phyloP scores from a whole-genome alignment of 306 rosid species.

The Parietaria judaica region DNA sequence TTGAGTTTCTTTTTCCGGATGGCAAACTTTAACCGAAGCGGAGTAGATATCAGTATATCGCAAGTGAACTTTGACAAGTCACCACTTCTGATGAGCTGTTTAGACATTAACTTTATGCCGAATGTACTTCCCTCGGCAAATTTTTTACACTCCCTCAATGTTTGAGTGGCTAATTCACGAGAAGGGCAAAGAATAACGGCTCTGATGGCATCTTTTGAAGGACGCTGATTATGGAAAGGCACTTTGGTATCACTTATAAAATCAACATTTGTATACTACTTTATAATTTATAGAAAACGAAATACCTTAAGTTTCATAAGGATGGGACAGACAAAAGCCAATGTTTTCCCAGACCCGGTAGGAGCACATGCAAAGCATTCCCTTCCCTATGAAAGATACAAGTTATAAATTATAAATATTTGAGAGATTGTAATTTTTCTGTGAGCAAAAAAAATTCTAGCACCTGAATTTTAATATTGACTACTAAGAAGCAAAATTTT shows the following conservation, averaged over 20 bases:
- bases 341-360: slow-evolving; percentile 93
- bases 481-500: not conserved
- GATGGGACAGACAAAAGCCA: slow-evolving; percentile 87
- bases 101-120: slow-evolving; percentile 63
- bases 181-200: slow-evolving; percentile 82
- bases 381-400: slow-evolving; percentile 38
- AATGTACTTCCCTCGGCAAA: slow-evolving; percentile 62
- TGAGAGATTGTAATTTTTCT: not conserved
- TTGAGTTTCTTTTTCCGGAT: slow-evolving; percentile 54
- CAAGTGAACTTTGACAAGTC: slow-evolving; percentile 66
- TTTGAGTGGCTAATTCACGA: slow-evolving; percentile 81
- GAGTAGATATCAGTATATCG: slow-evolving; percentile 81
- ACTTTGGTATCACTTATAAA: slow-evolving; percentile 17
- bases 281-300: slow-evolving; percentile 7
- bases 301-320: slow-evolving; percentile 86
- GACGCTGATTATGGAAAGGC: slow-evolving; percentile 27
- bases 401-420: no score
- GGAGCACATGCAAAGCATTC: slow-evolving; percentile 99
- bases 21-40: slow-evolving; percentile 65
- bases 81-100: slow-evolving; percentile 39
- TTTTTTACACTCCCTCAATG: slow-evolving; percentile 83
- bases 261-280: slow-evolving; percentile 12
- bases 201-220: slow-evolving; percentile 56
- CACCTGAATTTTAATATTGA: not conserved
- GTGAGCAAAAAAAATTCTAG: not conserved